A percentile compares a stretch with the other conserved stretches of the same genome.
Evolutionary conservation across 768 basidiomycete species (phyloP).

Genomic region (Trametes cingulata): DNA sequence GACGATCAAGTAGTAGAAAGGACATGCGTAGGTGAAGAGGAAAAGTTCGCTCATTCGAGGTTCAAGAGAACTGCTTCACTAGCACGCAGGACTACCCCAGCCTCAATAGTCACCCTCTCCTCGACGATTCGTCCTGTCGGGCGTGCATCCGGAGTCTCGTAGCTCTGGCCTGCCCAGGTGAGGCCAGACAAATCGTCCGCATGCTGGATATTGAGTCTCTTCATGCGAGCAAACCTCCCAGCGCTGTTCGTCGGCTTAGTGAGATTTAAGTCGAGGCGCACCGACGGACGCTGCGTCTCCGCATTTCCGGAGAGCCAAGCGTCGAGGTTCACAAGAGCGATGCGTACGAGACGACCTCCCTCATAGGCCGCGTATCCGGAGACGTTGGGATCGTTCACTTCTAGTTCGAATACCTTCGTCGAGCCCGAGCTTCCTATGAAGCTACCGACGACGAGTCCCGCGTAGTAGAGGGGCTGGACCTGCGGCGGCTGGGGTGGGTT

Average conservation of each 20-base stretch:
- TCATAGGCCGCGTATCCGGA: slow-evolving; percentile 70
- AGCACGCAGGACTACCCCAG: slow-evolving; percentile 26
- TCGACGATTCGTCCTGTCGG: slow-evolving; percentile 18
- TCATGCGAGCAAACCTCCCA: neutral
- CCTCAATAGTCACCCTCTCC: slow-evolving; percentile 22
- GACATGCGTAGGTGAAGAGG: too few relatives aligned
- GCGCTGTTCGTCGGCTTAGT: neutral
- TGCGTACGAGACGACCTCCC: slow-evolving; percentile 41
- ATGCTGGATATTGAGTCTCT: slow-evolving; percentile 27
- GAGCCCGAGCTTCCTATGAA: slow-evolving; percentile 49
- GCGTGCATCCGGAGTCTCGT: slow-evolving; percentile 25
- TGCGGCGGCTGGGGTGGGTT: slow-evolving; percentile 55
- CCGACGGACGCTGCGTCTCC: slow-evolving; percentile 37
- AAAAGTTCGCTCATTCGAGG: too few relatives aligned
- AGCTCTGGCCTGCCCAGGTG: slow-evolving; percentile 32
- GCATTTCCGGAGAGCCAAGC: slow-evolving; percentile 42
- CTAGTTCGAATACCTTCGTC: slow-evolving; percentile 48
- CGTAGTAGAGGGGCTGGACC: slow-evolving; percentile 68
- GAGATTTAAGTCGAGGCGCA: slow-evolving; percentile 47
- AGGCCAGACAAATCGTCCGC: slow-evolving; percentile 30
- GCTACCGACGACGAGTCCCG: slow-evolving; percentile 59
- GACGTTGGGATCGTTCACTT: slow-evolving; percentile 45
- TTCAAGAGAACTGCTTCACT: slow-evolving; percentile 28
- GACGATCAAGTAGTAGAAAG: too few relatives aligned
- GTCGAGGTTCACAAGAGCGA: slow-evolving; percentile 59